Conservation (phyloP, 2,329 filamentous ascomycete genomes). For the Trichoderma simmonsii region DNA sequence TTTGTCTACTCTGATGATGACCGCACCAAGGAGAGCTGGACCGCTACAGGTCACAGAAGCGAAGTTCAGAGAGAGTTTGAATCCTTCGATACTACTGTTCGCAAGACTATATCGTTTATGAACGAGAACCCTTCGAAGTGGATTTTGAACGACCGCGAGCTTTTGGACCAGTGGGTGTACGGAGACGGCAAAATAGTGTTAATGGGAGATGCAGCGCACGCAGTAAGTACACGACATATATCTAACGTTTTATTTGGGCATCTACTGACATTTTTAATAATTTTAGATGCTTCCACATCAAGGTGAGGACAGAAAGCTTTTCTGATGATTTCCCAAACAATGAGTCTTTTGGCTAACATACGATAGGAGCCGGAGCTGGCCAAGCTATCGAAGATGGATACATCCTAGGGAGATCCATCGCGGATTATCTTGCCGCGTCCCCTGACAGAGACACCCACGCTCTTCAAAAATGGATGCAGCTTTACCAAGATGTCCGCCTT, state of each 20-base stretch:
- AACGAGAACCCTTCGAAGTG: conserved; percentile 10
- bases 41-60: neutral
- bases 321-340: neutral
- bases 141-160: conserved; percentile 10
- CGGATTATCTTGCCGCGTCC: neutral
- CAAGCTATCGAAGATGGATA: conserved; percentile 39
- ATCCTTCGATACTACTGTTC: neutral
- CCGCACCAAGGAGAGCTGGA: conserved; percentile 11
- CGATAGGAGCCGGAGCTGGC: conserved; percentile 39
- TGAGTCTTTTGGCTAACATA: neutral
- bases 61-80: conserved; percentile 10
- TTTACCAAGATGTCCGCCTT: conserved; percentile 5
- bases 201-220: conserved; percentile 48
- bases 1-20: conserved; percentile 13
- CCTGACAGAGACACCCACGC: neutral
- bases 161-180: conserved; percentile 6
- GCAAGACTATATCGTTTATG: conserved; percentile 10
- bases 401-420: neutral
- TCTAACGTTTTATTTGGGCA: neutral
- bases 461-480: neutral
- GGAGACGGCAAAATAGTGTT: conserved; percentile 2
- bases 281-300: conserved; percentile 14
- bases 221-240: conserved; percentile 38
- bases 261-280: neutral
- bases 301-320: neutral